phyloP scores from a whole-genome alignment of 495 filamentous ascomycete species.

The Podospora tetraspora region DNA sequence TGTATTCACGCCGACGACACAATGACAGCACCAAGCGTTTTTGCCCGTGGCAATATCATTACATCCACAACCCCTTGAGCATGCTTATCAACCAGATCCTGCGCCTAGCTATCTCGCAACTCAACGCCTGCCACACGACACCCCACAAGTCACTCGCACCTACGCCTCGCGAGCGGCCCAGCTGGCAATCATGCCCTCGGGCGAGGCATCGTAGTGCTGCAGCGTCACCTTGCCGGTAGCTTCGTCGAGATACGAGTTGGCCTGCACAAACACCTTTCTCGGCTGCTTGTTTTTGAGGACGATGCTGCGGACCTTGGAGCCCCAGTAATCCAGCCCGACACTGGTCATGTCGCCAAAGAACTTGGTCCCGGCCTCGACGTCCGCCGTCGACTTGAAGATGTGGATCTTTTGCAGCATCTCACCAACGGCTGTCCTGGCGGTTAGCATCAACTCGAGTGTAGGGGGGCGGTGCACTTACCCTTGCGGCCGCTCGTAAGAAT shows the following conservation, averaged over 20 bases:
- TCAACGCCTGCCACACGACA: not conserved
- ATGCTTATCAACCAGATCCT: not conserved
- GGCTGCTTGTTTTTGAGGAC: conserved; percentile 85
- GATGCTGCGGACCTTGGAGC: conserved; percentile 64
- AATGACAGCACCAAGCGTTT: not conserved
- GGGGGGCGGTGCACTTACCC: conserved; percentile 32
- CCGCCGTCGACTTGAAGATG: conserved; percentile 86
- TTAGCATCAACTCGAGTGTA: conserved; percentile 7
- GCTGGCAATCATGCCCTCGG: conserved; percentile 84
- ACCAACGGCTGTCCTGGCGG: conserved; percentile 59
- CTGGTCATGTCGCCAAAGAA: conserved; percentile 79
- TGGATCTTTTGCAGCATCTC: conserved; percentile 88
- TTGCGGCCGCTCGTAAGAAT: conserved; percentile 59
- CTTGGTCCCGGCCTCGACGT: conserved; percentile 65
- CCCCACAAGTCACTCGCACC: not conserved
- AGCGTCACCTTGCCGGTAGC: conserved; percentile 66
- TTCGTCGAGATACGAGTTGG: conserved; percentile 70
- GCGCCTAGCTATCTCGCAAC: not conserved
- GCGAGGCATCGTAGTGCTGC: conserved; percentile 83
- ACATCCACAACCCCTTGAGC: not conserved
- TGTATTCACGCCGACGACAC: not conserved
- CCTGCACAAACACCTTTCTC: conserved; percentile 93
- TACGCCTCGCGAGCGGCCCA: conserved; percentile 73
- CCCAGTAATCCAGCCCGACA: conserved; percentile 76
- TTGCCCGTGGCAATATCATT: not conserved